Evolutionary conservation across 208 protist genomes (phyloP).

Genomic region (Trypanosoma platydactyli): DNA sequence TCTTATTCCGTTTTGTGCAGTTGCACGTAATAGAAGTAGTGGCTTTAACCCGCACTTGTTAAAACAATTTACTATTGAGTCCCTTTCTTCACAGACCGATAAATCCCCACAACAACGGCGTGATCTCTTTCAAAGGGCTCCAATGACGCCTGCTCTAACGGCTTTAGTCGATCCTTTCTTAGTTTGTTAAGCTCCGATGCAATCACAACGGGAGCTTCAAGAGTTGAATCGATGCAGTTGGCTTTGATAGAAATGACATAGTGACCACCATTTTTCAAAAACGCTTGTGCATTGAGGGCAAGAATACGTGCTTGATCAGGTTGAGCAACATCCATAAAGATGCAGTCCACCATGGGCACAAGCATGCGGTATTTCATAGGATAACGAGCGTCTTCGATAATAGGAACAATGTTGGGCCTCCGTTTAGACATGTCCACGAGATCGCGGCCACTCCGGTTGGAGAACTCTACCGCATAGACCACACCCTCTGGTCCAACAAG

Average conservation of each 20-base stretch:
- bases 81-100: constrained; percentile 76
- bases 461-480: constrained; percentile 99
- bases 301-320: constrained; percentile 99
- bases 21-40: not conserved
- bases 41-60: too few relatives aligned
- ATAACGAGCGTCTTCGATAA: constrained; percentile 99
- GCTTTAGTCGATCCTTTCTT: constrained; percentile 97
- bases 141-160: constrained; percentile 97
- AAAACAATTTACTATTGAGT: constrained; percentile 25
- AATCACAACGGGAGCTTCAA: constrained; percentile 97
- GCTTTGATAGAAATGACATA: constrained; percentile 99
- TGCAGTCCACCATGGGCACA: constrained; percentile 98
- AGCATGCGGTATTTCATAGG: constrained; percentile 99
- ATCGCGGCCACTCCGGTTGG: constrained; percentile 98
- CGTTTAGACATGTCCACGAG: constrained; percentile 99
- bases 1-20: not conserved
- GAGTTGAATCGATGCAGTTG: constrained; percentile 99
- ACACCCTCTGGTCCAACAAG: constrained; percentile 98
- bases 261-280: constrained; percentile 99
- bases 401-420: constrained; percentile 99
- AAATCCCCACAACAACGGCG: constrained; percentile 96
- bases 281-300: constrained; percentile 98
- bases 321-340: constrained; percentile 99
- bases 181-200: constrained; percentile 97
- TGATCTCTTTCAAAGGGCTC: constrained; percentile 99